Evolutionary conservation across 1,284 basidiomycete species (phyloP).

Genomic region (Dichomitus squalens): DNA sequence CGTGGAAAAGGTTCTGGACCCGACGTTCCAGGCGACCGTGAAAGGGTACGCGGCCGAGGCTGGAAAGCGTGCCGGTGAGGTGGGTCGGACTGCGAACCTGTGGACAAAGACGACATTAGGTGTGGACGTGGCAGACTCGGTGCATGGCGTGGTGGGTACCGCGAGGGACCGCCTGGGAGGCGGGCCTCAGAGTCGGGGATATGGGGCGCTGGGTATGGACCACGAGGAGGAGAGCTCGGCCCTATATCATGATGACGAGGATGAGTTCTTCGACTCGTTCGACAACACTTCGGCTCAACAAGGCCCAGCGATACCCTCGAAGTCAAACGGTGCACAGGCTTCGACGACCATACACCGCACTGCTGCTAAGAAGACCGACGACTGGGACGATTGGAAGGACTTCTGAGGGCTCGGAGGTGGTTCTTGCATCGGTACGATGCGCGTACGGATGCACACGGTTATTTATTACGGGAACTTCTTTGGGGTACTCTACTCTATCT

Average conservation of each 20-base stretch:
- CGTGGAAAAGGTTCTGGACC: constrained; percentile 75
- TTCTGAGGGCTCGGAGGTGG: constrained; percentile 43
- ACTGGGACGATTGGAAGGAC: constrained; percentile 80
- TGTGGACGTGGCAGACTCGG: constrained; percentile 75
- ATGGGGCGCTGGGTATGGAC: constrained; percentile 47
- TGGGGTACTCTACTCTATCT: background rate
- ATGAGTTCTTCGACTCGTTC: constrained; percentile 60
- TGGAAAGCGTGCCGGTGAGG: constrained; percentile 57
- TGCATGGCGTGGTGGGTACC: constrained; percentile 58
- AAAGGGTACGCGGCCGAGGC: constrained; percentile 72
- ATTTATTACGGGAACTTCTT: constrained; percentile 8
- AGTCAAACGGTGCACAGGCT: constrained; percentile 10
- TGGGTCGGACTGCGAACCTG: constrained; percentile 64
- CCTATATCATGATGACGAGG: constrained; percentile 51
- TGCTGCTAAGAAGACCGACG: constrained; percentile 47
- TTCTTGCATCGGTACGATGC: constrained; percentile 5
- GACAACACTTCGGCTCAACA: constrained; percentile 33
- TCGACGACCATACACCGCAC: constrained; percentile 27
- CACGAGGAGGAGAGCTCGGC: constrained; percentile 55
- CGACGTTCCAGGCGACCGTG: constrained; percentile 72
- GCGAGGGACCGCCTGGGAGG: constrained; percentile 51
- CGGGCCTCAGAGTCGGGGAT: constrained; percentile 52
- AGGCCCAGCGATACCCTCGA: background rate
- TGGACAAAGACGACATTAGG: constrained; percentile 77
- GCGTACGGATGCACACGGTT: background rate